Evolutionary conservation across 169 alveolate genomes (phyloP).

Genomic region (Haemoproteus tartakovskyi): DNA sequence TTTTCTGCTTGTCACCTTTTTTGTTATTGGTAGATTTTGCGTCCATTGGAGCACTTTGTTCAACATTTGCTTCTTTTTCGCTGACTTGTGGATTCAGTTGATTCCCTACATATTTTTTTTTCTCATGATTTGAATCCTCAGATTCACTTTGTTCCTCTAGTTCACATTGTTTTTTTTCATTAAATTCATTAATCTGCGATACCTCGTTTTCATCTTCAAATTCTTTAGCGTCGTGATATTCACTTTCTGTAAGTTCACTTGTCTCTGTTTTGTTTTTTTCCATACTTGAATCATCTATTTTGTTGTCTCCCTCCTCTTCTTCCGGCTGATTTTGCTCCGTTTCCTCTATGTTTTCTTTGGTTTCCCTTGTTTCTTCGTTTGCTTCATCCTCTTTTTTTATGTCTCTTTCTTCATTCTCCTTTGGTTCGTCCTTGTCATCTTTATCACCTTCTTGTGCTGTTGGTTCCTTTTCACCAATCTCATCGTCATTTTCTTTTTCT

Average conservation of each 20-base stretch:
- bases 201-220: not conserved
- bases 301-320: not conserved
- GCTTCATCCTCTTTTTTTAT: not conserved
- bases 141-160: not conserved
- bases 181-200: no score
- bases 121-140: not conserved
- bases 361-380: constrained; percentile 2
- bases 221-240: constrained; percentile 1
- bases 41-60: no score
- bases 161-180: not conserved
- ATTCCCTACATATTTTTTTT: not conserved
- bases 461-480: not conserved
- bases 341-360: constrained; percentile 5
- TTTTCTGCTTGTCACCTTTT: no score
- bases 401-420: not conserved
- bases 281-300: not conserved
- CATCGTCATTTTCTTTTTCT: not conserved
- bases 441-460: not conserved
- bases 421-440: not conserved
- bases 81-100: no score
- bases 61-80: no score
- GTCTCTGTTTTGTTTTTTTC: constrained; percentile 9
- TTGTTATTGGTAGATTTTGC: no score
- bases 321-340: not conserved
- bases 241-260: no score